Conservation (phyloP, 139 green algal species). For the Pedinophyceae sp. region DNA sequence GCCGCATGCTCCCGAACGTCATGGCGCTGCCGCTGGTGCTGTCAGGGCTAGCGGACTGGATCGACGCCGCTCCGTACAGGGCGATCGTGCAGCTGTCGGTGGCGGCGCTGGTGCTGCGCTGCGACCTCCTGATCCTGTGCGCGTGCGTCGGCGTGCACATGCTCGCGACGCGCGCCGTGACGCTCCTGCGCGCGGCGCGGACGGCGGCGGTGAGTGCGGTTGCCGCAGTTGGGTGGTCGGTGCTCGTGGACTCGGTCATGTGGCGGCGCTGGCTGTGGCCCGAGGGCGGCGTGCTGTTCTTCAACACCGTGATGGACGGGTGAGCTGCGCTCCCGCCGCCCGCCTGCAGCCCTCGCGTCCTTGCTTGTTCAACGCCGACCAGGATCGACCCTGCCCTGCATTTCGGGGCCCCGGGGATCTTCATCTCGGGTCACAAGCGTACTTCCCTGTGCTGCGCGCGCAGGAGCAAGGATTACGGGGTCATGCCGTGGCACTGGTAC, state of each 20-base stretch:
- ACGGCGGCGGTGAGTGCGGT: conserved; percentile 8
- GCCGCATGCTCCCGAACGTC: conserved; percentile 56
- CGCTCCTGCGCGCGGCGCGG: not conserved
- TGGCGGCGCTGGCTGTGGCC: conserved; percentile 64
- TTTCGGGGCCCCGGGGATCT: not conserved
- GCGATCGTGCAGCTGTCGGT: conserved; percentile 20
- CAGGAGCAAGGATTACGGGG: conserved; percentile 62
- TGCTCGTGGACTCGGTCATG: conserved; percentile 47
- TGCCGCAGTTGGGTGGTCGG: conserved; percentile 17
- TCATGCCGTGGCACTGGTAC: conserved; percentile 48
- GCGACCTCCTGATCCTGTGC: conserved; percentile 51
- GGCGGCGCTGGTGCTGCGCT: conserved; percentile 45
- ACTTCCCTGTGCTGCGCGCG: not conserved
- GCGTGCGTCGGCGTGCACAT: conserved; percentile 40
- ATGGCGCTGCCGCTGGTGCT: conserved; percentile 42
- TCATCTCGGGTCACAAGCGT: not conserved
- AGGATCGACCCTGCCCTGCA: not conserved
- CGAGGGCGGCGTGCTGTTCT: conserved; percentile 63
- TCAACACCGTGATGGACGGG: conserved; percentile 64
- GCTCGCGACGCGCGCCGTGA: conserved; percentile 20
- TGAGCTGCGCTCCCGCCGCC: conserved; percentile 8
- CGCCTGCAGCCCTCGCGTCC: not conserved
- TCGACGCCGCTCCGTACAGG: conserved; percentile 3
- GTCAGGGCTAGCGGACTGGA: conserved; percentile 27
- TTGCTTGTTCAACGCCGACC: not conserved